These are phyloP conservation scores for Pythium dissimile DNA, from an alignment of 352 stramenopile species.

Conservation along the genomic window DNA sequence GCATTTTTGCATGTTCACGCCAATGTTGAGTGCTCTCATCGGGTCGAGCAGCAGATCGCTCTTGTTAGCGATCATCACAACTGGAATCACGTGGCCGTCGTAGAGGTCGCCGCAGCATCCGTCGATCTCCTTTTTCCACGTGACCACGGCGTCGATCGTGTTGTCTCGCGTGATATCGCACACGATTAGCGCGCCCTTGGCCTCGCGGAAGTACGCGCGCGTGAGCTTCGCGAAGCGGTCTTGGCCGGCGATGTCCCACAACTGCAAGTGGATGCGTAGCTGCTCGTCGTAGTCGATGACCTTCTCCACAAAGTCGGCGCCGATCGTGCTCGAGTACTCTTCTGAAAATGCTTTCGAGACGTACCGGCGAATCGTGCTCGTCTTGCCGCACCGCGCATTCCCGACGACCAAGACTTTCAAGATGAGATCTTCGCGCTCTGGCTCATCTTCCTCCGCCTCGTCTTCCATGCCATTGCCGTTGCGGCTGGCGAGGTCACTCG, in stretches of 20 bases:
- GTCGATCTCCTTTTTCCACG: slow-evolving; percentile 83
- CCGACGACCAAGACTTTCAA: slow-evolving; percentile 87
- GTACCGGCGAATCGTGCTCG: slow-evolving; percentile 77
- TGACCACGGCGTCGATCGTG: slow-evolving; percentile 80
- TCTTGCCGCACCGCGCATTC: slow-evolving; percentile 88
- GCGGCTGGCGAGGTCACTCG: slow-evolving; percentile 1
- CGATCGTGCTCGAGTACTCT: slow-evolving; percentile 84
- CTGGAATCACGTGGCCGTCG: slow-evolving; percentile 43
- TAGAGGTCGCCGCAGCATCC: slow-evolving; percentile 52
- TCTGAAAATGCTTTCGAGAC: slow-evolving; percentile 70
- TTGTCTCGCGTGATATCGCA: slow-evolving; percentile 86
- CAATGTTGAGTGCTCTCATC: slow-evolving; percentile 60
- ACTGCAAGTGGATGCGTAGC: slow-evolving; percentile 62
- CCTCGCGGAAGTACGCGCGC: slow-evolving; percentile 78
- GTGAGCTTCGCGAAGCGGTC: slow-evolving; percentile 89
- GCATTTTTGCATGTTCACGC: slow-evolving; percentile 85
- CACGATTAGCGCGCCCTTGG: slow-evolving; percentile 80
- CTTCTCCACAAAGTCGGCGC: slow-evolving; percentile 86
- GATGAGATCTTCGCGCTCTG: slow-evolving; percentile 43
- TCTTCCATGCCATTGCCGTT: slow-evolving; percentile 5
- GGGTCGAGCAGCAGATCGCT: slow-evolving; percentile 75
- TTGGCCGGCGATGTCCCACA: slow-evolving; percentile 89
- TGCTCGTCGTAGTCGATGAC: slow-evolving; percentile 55
- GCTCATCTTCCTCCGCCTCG: slow-evolving; percentile 8
- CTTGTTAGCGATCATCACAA: slow-evolving; percentile 86